Percentiles rank a stretch among this genome's conserved stretches.
phyloP scores from a whole-genome alignment of 768 basidiomycete genomes.

The Macrolepiota albuminosa region DNA sequence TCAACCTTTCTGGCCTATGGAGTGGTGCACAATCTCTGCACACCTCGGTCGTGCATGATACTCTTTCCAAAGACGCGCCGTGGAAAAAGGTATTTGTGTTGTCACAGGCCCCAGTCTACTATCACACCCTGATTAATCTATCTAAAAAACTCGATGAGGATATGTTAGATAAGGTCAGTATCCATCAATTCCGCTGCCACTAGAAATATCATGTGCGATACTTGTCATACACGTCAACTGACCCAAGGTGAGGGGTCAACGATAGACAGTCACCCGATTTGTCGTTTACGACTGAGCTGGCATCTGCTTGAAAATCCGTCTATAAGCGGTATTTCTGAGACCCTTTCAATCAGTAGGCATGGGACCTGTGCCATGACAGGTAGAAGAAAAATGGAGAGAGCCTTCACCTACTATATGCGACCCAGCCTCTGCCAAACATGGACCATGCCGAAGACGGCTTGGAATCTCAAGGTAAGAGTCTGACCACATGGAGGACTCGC shows the following conservation, averaged over 20 bases:
- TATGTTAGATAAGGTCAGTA: conserved; percentile 34
- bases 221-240: conserved; percentile 48
- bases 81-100: conserved; percentile 26
- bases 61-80: conserved; percentile 50
- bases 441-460: too few relatives aligned
- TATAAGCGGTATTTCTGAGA: background rate
- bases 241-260: conserved; percentile 35
- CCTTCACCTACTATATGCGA: too few relatives aligned
- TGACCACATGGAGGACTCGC: too few relatives aligned
- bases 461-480: too few relatives aligned
- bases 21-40: conserved; percentile 40
- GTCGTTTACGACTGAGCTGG: conserved; percentile 59
- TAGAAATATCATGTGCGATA: conserved; percentile 45
- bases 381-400: too few relatives aligned
- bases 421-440: too few relatives aligned
- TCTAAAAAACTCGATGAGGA: background rate
- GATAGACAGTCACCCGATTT: conserved; percentile 55
- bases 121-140: too few relatives aligned
- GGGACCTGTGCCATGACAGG: too few relatives aligned
- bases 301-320: conserved; percentile 40
- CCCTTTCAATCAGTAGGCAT: background rate
- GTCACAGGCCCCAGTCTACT: too few relatives aligned
- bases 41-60: conserved; percentile 50
- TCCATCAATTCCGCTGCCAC: conserved; percentile 50
- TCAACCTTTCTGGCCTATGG: conserved; percentile 56